Percentiles rank a stretch among this genome's conserved stretches.
Evolutionary conservation across 2,329 filamentous ascomycete genomes (phyloP).

Genomic region (Cercospora nicotianae): DNA sequence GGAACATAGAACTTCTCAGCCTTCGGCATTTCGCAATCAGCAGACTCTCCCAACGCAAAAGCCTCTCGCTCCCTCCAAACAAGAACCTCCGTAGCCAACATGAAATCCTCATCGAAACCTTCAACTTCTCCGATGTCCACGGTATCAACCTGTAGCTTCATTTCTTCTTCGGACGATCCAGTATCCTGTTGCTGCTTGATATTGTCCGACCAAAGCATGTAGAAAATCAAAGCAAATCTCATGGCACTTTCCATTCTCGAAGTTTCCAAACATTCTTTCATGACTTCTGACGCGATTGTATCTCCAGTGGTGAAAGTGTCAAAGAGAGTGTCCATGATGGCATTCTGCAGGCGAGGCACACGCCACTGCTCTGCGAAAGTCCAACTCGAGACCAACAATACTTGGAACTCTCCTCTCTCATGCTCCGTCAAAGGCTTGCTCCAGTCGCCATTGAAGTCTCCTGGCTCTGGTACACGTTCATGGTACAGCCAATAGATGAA

Average conservation of each 20-base stretch:
- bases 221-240: conserved; percentile 10
- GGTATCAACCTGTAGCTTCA: not conserved
- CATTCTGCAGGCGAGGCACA: conserved; percentile 1
- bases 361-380: not conserved
- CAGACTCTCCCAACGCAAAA: not conserved
- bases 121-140: not conserved
- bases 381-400: not conserved
- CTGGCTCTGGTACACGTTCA: not conserved
- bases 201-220: conserved; percentile 14
- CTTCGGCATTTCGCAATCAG: not conserved
- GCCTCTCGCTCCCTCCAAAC: not conserved
- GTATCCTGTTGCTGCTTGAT: not conserved
- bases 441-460: not conserved
- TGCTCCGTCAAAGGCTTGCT: not conserved
- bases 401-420: not conserved
- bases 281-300: not conserved
- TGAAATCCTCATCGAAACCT: conserved; percentile 7
- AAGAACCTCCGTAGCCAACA: not conserved
- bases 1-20: conserved; percentile 8
- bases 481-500: conserved; percentile 11
- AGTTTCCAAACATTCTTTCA: not conserved
- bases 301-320: not conserved
- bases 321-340: not conserved
- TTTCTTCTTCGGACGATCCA: not conserved
- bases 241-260: not conserved